Evolutionary conservation across 768 basidiomycete species (phyloP), one percentile per base, ranked within the genome.

Genomic region (Hypholoma sublateritium): DNA sequence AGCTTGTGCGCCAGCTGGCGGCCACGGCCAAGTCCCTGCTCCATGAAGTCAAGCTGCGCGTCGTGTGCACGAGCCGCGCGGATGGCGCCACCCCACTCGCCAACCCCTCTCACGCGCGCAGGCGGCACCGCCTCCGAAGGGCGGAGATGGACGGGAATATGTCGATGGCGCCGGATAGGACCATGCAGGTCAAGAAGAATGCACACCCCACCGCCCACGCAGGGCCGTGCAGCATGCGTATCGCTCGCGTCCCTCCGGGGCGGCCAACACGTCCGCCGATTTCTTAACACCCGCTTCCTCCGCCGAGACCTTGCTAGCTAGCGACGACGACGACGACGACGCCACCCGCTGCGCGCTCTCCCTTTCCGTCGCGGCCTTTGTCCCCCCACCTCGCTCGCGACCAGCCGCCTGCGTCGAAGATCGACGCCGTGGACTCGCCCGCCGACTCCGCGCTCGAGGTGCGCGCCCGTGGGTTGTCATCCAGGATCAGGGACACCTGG

Each of bases 1-100:
- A 96, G 68, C 83, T 97, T 13, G 79, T 89, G 2, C 82, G 94
- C 3, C 94, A 95, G 67, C 77, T 95, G 0, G 80, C 93, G 0
- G 69, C 71, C 0, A 89, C 87, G 56, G 87, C 92, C 1, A 95
- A 95, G 64, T 72, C 79, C 2, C 76, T 96, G 1, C 71, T 87
- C 21, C 93, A 95, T 70, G 71, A 83, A 14, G 77, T 85, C 63
- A 93, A 91, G 68, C 78, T 95, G 11, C 85, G 89, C 17, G 83
- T 91, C 1, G 9, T 50, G 17, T 50, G 49, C 13, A 34, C 49
- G 25, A 36, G 35, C 35, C 35, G 35, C 35, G 35, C 7, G 14
- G 14, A 36, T 14, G 35, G 8, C 35, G 35, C 14, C 35, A 14
- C 7, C 35, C 8, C 35, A 7, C 35, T 7, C 35, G 14, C 8